Base-by-base conservation (phyloP, 495 filamentous ascomycete species). In the Trichoderma orchidacearum region DNA sequence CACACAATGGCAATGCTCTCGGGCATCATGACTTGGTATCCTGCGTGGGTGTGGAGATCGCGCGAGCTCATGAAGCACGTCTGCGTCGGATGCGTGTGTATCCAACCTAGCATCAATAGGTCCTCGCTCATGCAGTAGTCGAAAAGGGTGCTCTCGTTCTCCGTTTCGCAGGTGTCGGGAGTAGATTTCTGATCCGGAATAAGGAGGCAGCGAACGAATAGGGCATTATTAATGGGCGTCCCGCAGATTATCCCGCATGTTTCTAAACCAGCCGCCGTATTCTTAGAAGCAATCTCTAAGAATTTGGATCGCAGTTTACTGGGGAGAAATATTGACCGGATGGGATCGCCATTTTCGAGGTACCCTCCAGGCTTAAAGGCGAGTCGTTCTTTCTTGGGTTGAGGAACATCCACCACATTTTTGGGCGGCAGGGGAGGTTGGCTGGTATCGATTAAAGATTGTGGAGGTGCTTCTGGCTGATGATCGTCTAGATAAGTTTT, bases 1-100 rank as follows among this genome's bases (percentile, higher is more conserved):
- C 94, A 97, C 48, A 98, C 93, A 60, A 98, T 94, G 7, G 94
- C 93, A 63, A 98, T 92, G 64, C 86, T 91, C 74, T 98, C 93
- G 15, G 87, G 82, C 66, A 97, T 77, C 89, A 93, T 94, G 27
- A 89, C 80, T 68, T 98, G 93, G 67, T 96, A 97, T 18, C 89
- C 89, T 30, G 80, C 79, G 63, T 96, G 93, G 0, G 94, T 98
- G 62, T 98, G 93, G 59, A 96, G 63, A 65, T 98, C 93, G 31
- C 91, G 77, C 30, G 85, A 90, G 70, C 89, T 95, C 89, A 98
- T 93, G 66, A 98, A 98, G 67, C 93, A 98, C 1, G 89, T 95
- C 72, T 98, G 94, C 0, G 84, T 87, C 0, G 93, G 93, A 66
- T 98, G 93, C 0, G 93, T 98, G 66, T 98, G 93, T 56, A 98